Evolutionary conservation across 2,329 filamentous ascomycete species (phyloP).

Genomic region (Cladosporium colombiae): DNA sequence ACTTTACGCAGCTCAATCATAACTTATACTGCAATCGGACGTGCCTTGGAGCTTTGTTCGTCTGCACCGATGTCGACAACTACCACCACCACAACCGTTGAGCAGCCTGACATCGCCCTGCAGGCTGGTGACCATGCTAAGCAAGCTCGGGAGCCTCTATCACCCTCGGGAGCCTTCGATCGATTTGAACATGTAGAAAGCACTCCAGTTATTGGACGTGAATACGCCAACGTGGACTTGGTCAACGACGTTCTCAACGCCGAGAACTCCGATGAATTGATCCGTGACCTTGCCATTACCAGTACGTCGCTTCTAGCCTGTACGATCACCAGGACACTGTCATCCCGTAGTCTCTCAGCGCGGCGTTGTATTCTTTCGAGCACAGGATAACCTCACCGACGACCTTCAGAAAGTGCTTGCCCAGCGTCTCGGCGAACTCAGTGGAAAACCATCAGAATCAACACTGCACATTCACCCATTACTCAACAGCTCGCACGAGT

Average conservation of each 20-base stretch:
- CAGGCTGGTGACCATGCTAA: background rate
- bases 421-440: constrained; percentile 57
- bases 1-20: background rate
- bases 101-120: background rate
- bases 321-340: background rate
- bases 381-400: constrained; percentile 42
- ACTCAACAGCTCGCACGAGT: constrained; percentile 46
- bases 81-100: background rate
- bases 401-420: constrained; percentile 56
- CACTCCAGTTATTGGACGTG: constrained; percentile 29
- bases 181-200: constrained; percentile 26
- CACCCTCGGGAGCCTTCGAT: constrained; percentile 41
- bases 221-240: constrained; percentile 25
- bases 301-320: background rate
- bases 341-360: constrained; percentile 27
- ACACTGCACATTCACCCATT: constrained; percentile 62
- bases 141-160: constrained; percentile 43
- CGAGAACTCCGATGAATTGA: constrained; percentile 24
- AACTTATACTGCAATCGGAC: background rate
- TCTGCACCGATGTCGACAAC: background rate
- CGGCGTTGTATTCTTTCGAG: constrained; percentile 24
- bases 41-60: background rate
- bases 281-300: constrained; percentile 28
- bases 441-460: constrained; percentile 59
- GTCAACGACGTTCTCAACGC: constrained; percentile 27